Evolutionary conservation across 1,284 basidiomycete species (phyloP).

Genomic region (Austroboletus olivaceoglutinosus): DNA sequence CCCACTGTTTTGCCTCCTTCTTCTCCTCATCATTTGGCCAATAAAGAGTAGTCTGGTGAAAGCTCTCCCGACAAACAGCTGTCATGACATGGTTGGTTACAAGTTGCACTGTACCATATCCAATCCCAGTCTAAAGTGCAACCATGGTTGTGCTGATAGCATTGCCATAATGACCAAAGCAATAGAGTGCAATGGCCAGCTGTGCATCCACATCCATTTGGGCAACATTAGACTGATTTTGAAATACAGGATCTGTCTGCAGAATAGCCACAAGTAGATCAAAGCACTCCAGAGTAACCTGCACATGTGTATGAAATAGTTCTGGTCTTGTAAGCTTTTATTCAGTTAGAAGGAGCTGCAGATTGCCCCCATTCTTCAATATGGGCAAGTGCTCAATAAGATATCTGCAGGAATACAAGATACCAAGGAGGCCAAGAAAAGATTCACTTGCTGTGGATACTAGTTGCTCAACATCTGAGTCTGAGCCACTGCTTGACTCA

Average conservation of each 20-base stretch:
- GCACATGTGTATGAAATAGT: too few species aligned
- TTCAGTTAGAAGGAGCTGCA: too few species aligned
- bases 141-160: conserved; percentile 23
- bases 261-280: too few species aligned
- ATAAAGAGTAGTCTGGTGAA: conserved; percentile 8
- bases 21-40: conserved; percentile 3
- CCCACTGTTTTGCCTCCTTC: conserved; percentile 2
- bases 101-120: conserved; percentile 31
- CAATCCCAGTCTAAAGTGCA: conserved; percentile 28
- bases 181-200: conserved; percentile 34
- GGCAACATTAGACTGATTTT: conserved; percentile 25
- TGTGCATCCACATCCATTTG: conserved; percentile 34
- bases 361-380: too few species aligned
- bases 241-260: conserved; percentile 34
- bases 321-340: too few species aligned
- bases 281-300: too few species aligned
- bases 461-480: too few species aligned
- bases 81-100: conserved; percentile 25
- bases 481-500: too few species aligned
- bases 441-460: too few species aligned
- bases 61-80: conserved; percentile 2
- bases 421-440: too few species aligned
- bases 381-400: too few species aligned
- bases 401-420: too few species aligned
- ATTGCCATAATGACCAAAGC: conserved; percentile 38